Conservation (phyloP, 1,284 basidiomycete species). For the Cystobasidiaceae sp. region DNA sequence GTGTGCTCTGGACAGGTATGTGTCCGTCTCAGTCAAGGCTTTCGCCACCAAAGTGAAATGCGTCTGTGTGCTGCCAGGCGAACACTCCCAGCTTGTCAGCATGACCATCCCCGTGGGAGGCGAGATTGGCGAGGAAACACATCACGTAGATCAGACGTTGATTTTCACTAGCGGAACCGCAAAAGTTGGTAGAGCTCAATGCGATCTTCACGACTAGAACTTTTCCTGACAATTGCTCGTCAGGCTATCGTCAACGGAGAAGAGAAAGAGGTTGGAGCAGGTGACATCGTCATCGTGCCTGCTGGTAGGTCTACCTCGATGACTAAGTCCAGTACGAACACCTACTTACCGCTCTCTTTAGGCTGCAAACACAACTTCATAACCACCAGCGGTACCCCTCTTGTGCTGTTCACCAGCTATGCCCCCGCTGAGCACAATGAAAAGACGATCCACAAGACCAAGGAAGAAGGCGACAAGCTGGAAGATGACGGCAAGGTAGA, state of each 20-base stretch:
- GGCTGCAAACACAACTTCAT: slow-evolving; percentile 30
- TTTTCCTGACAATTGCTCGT: slow-evolving; percentile 19
- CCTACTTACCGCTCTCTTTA: not conserved
- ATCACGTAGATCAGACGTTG: slow-evolving; percentile 25
- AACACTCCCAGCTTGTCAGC: slow-evolving; percentile 45
- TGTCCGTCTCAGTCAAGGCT: too few species aligned
- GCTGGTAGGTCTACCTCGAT: slow-evolving; percentile 31
- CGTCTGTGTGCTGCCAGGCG: too few species aligned
- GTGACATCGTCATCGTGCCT: slow-evolving; percentile 48
- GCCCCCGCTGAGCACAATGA: slow-evolving; percentile 48
- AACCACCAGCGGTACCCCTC: not conserved
- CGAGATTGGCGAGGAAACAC: slow-evolving; percentile 40
- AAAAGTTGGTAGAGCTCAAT: not conserved
- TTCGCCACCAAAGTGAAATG: too few species aligned
- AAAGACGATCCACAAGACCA: slow-evolving; percentile 47
- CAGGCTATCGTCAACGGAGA: slow-evolving; percentile 48
- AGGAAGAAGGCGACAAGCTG: slow-evolving; percentile 48
- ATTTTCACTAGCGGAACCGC: slow-evolving; percentile 23
- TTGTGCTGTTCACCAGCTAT: slow-evolving; percentile 31
- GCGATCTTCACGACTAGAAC: too few species aligned
- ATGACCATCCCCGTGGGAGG: slow-evolving; percentile 50
- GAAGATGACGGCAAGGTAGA: slow-evolving; percentile 47
- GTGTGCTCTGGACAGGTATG: slow-evolving; percentile 47
- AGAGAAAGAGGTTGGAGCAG: slow-evolving; percentile 47
- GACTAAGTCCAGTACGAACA: not conserved